Conservation (phyloP, 1,284 basidiomycete genomes). For the Tilletia indica region DNA sequence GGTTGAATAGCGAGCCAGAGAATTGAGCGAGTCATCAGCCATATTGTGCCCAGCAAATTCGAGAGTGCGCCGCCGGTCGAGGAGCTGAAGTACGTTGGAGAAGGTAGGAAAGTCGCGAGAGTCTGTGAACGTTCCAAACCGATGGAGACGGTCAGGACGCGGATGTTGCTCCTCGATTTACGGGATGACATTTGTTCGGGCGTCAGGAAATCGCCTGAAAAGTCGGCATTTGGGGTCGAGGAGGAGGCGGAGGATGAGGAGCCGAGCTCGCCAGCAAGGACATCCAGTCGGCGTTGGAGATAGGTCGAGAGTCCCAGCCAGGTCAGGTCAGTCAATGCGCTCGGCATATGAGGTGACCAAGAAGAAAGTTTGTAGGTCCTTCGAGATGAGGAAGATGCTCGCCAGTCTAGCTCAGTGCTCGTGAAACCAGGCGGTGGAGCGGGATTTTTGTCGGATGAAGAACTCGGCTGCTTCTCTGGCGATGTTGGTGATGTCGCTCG, state of each 20-base stretch:
- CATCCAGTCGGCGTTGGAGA: constrained; percentile 7
- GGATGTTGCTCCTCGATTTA: constrained; percentile 12
- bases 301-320: neutral
- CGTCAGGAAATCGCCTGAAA: neutral
- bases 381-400: neutral
- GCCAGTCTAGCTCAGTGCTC: constrained; percentile 11
- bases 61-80: neutral
- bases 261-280: constrained; percentile 9
- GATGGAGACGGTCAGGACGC: constrained; percentile 7
- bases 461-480: neutral
- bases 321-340: constrained; percentile 2
- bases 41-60: neutral
- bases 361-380: neutral
- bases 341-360: constrained; percentile 6
- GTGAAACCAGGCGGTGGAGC: neutral
- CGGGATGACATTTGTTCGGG: neutral
- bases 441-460: no score
- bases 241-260: neutral
- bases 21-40: neutral
- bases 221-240: neutral
- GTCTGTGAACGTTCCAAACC: constrained; percentile 2
- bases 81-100: neutral
- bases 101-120: neutral
- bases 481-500: neutral
- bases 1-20: constrained; percentile 1